Evolutionary conservation across 805 yeast genomes (phyloP), one percentile per base, ranked within the genome.

Genomic region (Metschnikowia kofuensis): DNA sequence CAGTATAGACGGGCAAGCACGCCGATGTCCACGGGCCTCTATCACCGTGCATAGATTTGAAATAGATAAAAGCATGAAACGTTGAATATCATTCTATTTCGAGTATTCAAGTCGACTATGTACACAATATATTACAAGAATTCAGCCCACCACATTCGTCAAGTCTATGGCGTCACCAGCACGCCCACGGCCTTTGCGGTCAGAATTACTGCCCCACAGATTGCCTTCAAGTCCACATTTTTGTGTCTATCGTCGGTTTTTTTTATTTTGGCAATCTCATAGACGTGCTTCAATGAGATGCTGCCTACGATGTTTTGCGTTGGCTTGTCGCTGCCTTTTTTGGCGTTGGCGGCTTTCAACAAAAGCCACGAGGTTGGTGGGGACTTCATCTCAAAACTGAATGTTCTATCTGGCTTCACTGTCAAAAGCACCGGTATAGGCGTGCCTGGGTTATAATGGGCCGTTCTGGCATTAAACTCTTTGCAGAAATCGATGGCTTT

Each of bases 401-500:
- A 94, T 0, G 92, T 64, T 68, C 99, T 79, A 68, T 94, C 98
- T n/a, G 97, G 97, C 60, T 83, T 85, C 36, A 94, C 90, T 0
- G 85, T 85, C 44, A 94, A 78, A 37, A 85, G 68, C 39, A 87
- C 91, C 0, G 99, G 99, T 40, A 92, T 80, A 12, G 99, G 99
- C 1, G 82, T 81, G 39, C 96, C 97, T 13, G 95, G 89, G 45
- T 79, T 79, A 63, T 81, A 86, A 56, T 84, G 83, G 7, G 96
- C 96, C 11, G 98, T 90, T 67, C 96, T 84, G 27, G 99, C 99
- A 66, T 94, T 94, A 76, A 94, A 94, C 66, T 94, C 98, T 69
- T 94, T 94, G 73, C 98, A 92, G 63, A 94, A 94, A 68, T 94
- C 99, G 62, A 94, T 94, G 54, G 98, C 98, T 66, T 94, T 94